Conservation (phyloP, 768 basidiomycete species). For the Phlebiopsis gigantea region DNA sequence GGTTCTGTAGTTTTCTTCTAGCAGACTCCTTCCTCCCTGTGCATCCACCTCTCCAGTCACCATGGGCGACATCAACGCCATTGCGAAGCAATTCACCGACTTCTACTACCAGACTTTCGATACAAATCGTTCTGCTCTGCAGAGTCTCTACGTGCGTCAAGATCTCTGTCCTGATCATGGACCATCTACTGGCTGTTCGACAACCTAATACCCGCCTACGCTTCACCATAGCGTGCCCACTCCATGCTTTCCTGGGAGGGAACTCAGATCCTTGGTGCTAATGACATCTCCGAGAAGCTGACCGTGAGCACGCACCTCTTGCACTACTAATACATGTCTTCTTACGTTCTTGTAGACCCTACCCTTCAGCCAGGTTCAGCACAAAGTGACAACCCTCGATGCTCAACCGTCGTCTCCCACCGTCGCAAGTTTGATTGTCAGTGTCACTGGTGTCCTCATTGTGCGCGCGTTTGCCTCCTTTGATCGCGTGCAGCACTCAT, state of each 20-base stretch:
- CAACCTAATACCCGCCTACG: not conserved
- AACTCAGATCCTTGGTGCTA: slow-evolving; percentile 46
- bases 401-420: slow-evolving; percentile 74
- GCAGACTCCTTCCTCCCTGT: slow-evolving; percentile 14
- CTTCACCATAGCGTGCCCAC: slow-evolving; percentile 49
- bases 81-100: slow-evolving; percentile 75
- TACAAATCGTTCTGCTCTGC: slow-evolving; percentile 47
- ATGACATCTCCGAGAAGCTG: slow-evolving; percentile 66
- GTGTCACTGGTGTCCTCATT: slow-evolving; percentile 81
- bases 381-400: slow-evolving; percentile 79
- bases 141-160: slow-evolving; percentile 70
- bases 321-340: not conserved
- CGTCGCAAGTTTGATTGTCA: slow-evolving; percentile 62
- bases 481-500: not conserved
- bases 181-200: slow-evolving; percentile 8
- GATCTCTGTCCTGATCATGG: slow-evolving; percentile 22
- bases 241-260: slow-evolving; percentile 91
- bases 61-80: slow-evolving; percentile 68
- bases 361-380: slow-evolving; percentile 77
- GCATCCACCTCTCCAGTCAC: slow-evolving; percentile 16
- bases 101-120: slow-evolving; percentile 87
- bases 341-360: slow-evolving; percentile 36
- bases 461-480: slow-evolving; percentile 36
- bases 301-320: slow-evolving; percentile 37
- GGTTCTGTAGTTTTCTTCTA: slow-evolving; percentile 13